A percentile compares a stretch with the other conserved stretches of the same genome.
Conservation (phyloP, 2,329 filamentous ascomycete genomes). For the Capronia coronata region DNA sequence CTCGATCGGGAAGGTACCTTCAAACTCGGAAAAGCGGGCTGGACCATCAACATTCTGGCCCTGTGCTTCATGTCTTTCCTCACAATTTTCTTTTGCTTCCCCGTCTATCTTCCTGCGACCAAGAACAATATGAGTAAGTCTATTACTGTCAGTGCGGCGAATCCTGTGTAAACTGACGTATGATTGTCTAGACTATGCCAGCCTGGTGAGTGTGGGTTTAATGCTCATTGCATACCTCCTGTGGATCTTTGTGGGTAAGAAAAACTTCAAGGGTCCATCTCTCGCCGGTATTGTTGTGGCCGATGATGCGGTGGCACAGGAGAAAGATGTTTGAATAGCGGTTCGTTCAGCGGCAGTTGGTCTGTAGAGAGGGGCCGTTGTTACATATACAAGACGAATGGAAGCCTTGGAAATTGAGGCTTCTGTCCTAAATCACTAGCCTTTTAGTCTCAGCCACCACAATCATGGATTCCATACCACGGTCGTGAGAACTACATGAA, state of each 20-base stretch:
- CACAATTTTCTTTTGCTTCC: not conserved
- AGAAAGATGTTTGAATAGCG: no score
- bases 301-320: no score
- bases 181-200: not conserved
- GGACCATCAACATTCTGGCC: conserved; percentile 34
- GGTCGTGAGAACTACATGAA: no score
- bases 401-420: no score
- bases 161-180: not conserved
- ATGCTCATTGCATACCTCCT: not conserved
- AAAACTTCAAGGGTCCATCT: not conserved
- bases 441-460: no score
- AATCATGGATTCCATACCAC: no score
- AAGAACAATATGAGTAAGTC: not conserved
- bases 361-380: no score
- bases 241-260: not conserved
- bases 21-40: conserved; percentile 41
- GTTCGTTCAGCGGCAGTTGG: no score
- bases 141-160: not conserved
- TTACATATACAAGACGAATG: no score
- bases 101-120: not conserved
- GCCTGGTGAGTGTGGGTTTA: not conserved
- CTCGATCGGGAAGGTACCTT: conserved; percentile 44
- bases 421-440: no score
- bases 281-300: not conserved
- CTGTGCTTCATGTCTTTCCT: not conserved